A percentile compares a stretch with the other conserved stretches of the same genome.
phyloP scores from a whole-genome alignment of 805 yeast genomes.

The Zygosaccharomyces rouxii region DNA sequence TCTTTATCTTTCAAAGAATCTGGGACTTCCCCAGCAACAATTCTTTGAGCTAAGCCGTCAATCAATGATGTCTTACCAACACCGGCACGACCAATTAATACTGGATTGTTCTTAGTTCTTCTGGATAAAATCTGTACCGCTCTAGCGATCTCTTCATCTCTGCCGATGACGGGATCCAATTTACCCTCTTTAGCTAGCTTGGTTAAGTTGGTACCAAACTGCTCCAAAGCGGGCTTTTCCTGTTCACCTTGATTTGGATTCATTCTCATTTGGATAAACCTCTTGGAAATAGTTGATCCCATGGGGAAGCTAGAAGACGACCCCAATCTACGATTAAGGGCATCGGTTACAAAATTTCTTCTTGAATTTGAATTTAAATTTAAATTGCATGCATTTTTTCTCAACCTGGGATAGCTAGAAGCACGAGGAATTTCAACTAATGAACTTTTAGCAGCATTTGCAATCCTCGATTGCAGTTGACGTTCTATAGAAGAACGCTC shows the following conservation, averaged over 20 bases:
- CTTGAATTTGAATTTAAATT: not conserved
- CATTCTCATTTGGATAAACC: slow-evolving; percentile 34
- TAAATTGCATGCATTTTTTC: not conserved
- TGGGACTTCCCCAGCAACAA: slow-evolving; percentile 88
- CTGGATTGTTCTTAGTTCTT: slow-evolving; percentile 93
- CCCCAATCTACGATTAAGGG: not conserved
- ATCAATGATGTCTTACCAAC: slow-evolving; percentile 96
- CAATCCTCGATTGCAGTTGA: slow-evolving; percentile 7
- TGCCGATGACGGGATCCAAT: slow-evolving; percentile 93
- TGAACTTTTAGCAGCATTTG: not conserved
- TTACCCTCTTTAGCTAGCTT: slow-evolving; percentile 84
- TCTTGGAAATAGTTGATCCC: slow-evolving; percentile 3
- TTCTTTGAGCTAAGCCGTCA: slow-evolving; percentile 95
- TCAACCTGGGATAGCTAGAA: not conserved
- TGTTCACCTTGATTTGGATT: slow-evolving; percentile 44
- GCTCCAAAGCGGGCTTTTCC: slow-evolving; percentile 73
- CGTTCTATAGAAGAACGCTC: slow-evolving; percentile 11
- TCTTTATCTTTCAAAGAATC: slow-evolving; percentile 86
- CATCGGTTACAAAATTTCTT: not conserved
- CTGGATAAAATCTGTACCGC: slow-evolving; percentile 90
- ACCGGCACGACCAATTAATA: slow-evolving; percentile 93
- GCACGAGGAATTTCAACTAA: not conserved
- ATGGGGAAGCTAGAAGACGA: not conserved
- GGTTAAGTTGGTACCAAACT: slow-evolving; percentile 82
- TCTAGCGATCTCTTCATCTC: slow-evolving; percentile 91